These are phyloP conservation scores for Corylus americana DNA, from an alignment of 306 rosid genomes.

Conservation along the genomic window DNA sequence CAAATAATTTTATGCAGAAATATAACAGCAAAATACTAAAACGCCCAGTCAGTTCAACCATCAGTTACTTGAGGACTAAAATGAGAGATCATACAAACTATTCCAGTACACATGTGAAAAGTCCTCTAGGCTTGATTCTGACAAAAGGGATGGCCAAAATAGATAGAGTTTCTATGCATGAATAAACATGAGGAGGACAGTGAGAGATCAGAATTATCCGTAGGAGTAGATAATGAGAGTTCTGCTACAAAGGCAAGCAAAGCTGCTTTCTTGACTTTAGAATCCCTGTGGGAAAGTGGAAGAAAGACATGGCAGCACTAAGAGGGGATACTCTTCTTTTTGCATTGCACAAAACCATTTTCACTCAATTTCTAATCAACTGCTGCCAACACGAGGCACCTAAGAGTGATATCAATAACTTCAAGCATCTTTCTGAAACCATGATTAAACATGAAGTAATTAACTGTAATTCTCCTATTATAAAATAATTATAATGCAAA, in stretches of 20 bases:
- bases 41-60: background rate
- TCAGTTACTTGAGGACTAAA: background rate
- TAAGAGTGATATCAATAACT: background rate
- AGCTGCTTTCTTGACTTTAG: background rate
- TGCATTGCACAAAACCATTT: background rate
- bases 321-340: background rate
- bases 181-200: background rate
- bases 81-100: background rate
- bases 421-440: background rate
- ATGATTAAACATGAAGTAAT: background rate
- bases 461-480: background rate
- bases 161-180: background rate
- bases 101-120: background rate
- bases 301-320: background rate
- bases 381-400: background rate
- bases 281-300: background rate
- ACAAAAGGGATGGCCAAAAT: background rate
- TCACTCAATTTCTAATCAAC: background rate
- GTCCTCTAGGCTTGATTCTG: background rate
- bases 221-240: background rate
- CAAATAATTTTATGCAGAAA: background rate
- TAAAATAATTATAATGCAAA: background rate
- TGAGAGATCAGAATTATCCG: background rate
- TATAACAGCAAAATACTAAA: constrained; percentile 1
- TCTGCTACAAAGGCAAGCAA: background rate